These are phyloP conservation scores for Claviceps sp. DNA, from an alignment of 2,329 filamentous ascomycete species.

Conservation along the genomic window DNA sequence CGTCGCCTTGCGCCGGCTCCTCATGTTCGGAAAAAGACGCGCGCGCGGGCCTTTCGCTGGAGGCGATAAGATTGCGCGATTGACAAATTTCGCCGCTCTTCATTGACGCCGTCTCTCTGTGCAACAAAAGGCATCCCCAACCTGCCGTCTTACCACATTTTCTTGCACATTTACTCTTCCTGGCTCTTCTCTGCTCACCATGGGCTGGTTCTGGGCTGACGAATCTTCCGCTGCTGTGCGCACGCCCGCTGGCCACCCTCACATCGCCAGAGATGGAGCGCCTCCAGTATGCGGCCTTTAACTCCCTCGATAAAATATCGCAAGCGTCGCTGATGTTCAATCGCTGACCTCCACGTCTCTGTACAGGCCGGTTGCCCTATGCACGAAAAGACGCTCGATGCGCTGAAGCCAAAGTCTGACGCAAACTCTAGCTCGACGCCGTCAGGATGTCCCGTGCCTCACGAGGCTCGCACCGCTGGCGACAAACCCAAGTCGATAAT, in stretches of 20 bases:
- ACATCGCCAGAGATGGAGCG: constrained; percentile 14
- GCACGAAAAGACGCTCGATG: constrained; percentile 40
- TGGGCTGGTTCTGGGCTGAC: constrained; percentile 56
- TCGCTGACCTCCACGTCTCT: background rate
- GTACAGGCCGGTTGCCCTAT: constrained; percentile 41
- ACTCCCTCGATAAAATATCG: no score
- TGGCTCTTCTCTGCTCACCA: constrained; percentile 13
- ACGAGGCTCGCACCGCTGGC: constrained; percentile 18
- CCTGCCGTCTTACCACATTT: background rate
- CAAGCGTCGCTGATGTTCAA: no score
- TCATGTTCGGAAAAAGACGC: background rate
- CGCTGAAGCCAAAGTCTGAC: constrained; percentile 21
- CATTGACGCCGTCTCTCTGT: background rate
- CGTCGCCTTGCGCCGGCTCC: background rate
- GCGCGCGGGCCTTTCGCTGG: background rate
- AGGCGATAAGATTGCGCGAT: constrained; percentile 2
- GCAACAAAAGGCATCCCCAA: background rate
- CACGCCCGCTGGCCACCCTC: constrained; percentile 20
- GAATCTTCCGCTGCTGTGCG: constrained; percentile 21
- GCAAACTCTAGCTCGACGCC: constrained; percentile 16
- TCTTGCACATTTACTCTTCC: background rate
- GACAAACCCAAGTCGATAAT: constrained; percentile 32
- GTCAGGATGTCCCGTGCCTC: constrained; percentile 33
- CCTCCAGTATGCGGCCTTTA: constrained; percentile 19
- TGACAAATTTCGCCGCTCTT: background rate